Conservation (phyloP, 768 basidiomycete species). For the Trametes maxima region DNA sequence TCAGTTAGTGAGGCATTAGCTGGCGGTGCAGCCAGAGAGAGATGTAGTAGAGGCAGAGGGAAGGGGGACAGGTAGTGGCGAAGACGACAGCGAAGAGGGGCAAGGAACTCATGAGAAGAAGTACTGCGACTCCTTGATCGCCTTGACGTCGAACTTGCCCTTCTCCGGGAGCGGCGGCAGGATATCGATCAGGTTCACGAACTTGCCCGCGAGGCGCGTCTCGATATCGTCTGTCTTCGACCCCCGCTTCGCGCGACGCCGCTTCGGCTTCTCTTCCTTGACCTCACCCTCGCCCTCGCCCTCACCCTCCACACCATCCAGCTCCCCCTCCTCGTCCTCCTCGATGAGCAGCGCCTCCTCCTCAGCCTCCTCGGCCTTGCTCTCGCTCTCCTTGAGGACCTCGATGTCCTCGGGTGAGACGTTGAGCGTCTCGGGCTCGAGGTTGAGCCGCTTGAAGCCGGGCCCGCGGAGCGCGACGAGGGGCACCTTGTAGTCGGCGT, state of each 20-base stretch:
- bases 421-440: background rate
- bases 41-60: background rate
- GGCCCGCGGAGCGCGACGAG: constrained; percentile 47
- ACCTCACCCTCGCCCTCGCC: constrained; percentile 21
- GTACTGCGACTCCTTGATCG: constrained; percentile 81
- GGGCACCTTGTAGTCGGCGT: constrained; percentile 71
- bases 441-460: background rate
- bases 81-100: too few relatives aligned
- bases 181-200: constrained; percentile 72
- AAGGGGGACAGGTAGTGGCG: background rate
- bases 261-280: constrained; percentile 24
- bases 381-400: constrained; percentile 35
- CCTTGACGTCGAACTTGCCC: constrained; percentile 82
- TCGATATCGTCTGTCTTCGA: constrained; percentile 5
- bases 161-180: constrained; percentile 83
- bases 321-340: constrained; percentile 29
- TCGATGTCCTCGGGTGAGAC: background rate
- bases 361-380: constrained; percentile 16
- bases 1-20: background rate
- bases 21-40: background rate
- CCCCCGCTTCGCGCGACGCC: constrained; percentile 16
- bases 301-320: constrained; percentile 30
- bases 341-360: constrained; percentile 17
- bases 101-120: constrained; percentile 79
- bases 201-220: constrained; percentile 44